Base-by-base conservation (phyloP, 2,329 filamentous ascomycete genomes). In the Didymella keratinophila region DNA sequence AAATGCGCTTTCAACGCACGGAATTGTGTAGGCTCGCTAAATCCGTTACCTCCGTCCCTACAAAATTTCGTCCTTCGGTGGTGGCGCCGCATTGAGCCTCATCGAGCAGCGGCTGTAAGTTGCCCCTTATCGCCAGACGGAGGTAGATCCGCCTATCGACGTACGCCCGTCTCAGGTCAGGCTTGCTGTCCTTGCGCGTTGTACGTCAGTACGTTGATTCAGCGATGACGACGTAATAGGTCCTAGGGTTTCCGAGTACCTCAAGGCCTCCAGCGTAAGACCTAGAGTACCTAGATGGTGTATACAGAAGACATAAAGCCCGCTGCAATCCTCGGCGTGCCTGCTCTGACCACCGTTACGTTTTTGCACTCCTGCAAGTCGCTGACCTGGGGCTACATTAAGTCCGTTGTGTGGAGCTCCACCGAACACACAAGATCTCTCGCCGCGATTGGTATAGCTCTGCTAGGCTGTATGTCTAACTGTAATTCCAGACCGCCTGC, bases 231-330 rank as follows among this genome's bases (percentile, higher is more conserved):
- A 54, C 56, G 39, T 47, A n/a, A 43, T 43, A 0, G 48, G 23
- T 25, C n/a, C n/a, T 32, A 21, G 16, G 18, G 25, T 14, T 5
- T 20, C 16, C 12, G 45, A 48, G 49, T 45, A 49, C 39, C 44
- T 36, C 10, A 32, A 21, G 39, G 30, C 42, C 30, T 30, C 5
- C 11, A 34, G 12, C 9, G 25, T 23, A 54, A 30, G 21, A 34
- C 20, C 12, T 21, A 43, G 50, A 54, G 56, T 47, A 58, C 56
- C 56, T 54, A 36, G 41, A 58, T 54, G 56, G 56, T 37, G 44
- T 25, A 42, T 23, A 18, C n/a, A 27, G 18, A 10, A 41, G 21
- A 34, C 27, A 54, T 58, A 58, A 54, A 58, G 45, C 4, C 41
- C 25, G 25, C 5, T 23, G 23, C 37, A 23, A 25, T 39, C 18